phyloP scores from a whole-genome alignment of 2,329 filamentous ascomycete species.

The Trichoderma koningii region DNA sequence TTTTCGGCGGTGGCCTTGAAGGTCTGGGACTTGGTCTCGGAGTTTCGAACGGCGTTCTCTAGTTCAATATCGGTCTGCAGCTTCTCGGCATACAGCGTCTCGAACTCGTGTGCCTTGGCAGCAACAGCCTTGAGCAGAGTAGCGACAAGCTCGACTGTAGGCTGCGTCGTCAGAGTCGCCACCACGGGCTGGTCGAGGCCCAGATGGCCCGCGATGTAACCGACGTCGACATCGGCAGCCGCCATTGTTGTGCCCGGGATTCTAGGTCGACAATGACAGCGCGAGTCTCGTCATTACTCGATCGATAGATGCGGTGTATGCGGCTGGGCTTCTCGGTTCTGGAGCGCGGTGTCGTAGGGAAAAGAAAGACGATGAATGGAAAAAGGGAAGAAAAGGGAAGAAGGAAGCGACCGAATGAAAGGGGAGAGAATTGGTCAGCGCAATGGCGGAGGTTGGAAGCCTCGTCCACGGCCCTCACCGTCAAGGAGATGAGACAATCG shows the following conservation, averaged over 20 bases:
- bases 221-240: slow-evolving; percentile 61
- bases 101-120: slow-evolving; percentile 77
- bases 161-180: slow-evolving; percentile 61
- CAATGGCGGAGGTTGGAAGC: neutral
- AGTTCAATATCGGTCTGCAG: slow-evolving; percentile 88
- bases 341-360: neutral
- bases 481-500: neutral
- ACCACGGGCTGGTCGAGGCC: slow-evolving; percentile 67
- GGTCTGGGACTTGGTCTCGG: slow-evolving; percentile 78
- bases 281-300: slow-evolving; percentile 28
- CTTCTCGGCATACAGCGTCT: slow-evolving; percentile 83
- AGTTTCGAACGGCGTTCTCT: slow-evolving; percentile 82
- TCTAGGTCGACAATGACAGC: slow-evolving; percentile 25
- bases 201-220: slow-evolving; percentile 72
- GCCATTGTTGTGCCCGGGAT: slow-evolving; percentile 41
- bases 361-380: neutral
- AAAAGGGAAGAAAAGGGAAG: neutral
- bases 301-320: neutral
- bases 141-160: slow-evolving; percentile 77
- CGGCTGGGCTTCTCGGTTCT: neutral
- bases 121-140: slow-evolving; percentile 74
- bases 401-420: slow-evolving; percentile 5
- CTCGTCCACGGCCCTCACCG: neutral
- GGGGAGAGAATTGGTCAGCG: neutral
- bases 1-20: slow-evolving; percentile 83